Evolutionary conservation across 306 rosid genomes (phyloP).

Genomic region (Cyclanthera cordifolia): DNA sequence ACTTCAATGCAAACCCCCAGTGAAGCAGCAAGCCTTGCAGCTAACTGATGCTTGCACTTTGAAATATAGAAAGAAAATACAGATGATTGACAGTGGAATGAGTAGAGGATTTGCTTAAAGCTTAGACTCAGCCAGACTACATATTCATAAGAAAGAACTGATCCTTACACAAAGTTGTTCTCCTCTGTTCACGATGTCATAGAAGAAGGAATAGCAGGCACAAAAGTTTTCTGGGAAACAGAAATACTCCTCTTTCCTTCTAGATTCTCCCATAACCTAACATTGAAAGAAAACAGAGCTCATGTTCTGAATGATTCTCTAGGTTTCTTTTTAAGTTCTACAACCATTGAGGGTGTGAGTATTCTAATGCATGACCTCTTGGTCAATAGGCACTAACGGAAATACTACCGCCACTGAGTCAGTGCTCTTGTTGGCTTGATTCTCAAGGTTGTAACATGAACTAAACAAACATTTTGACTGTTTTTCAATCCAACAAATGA

Average conservation of each 20-base stretch:
- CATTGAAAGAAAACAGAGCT: neutral
- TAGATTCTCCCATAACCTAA: conserved; percentile 77
- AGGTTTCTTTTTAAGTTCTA: no score
- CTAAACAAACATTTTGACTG: neutral
- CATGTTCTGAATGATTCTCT: neutral
- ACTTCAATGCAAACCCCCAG: conserved; percentile 55
- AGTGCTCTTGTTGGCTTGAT: no score
- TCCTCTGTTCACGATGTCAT: conserved; percentile 67
- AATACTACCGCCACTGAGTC: no score
- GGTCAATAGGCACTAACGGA: no score
- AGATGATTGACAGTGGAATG: neutral
- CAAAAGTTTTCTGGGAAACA: conserved; percentile 73
- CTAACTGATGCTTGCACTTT: conserved; percentile 84
- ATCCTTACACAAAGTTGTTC: conserved; percentile 82
- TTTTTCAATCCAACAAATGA: neutral
- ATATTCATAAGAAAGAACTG: conserved; percentile 1
- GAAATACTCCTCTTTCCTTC: conserved; percentile 64
- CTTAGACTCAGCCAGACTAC: neutral
- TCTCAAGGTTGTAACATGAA: neutral
- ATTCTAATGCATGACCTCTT: no score
- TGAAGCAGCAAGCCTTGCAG: conserved; percentile 75
- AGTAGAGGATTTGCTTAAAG: neutral
- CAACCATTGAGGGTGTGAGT: no score
- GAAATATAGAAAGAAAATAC: neutral
- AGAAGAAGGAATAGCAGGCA: conserved; percentile 81